Conservation (phyloP, 1,284 basidiomycete genomes). For the Pseudozyma thailandica region DNA sequence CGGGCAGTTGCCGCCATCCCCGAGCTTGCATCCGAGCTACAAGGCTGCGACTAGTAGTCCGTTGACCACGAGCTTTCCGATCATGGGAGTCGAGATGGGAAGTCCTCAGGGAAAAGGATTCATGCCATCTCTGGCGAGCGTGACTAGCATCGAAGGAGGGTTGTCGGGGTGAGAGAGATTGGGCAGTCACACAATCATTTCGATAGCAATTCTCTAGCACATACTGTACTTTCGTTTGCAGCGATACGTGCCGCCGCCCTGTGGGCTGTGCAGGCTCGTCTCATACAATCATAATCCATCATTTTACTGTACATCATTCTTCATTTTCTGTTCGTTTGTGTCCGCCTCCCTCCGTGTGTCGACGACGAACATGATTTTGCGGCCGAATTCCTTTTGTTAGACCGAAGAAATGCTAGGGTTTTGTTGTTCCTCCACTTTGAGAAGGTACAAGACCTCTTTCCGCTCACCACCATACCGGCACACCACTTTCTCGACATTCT, state of each 20-base stretch:
- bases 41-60: constrained; percentile 23
- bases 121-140: constrained; percentile 19
- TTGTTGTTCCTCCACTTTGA: too few relatives aligned
- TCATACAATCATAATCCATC: too few relatives aligned
- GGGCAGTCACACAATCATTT: neutral
- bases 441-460: too few relatives aligned
- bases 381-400: too few relatives aligned
- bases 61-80: constrained; percentile 21
- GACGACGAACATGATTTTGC: too few relatives aligned
- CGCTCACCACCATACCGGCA: neutral
- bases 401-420: too few relatives aligned
- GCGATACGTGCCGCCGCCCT: too few relatives aligned
- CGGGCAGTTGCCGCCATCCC: constrained; percentile 26
- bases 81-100: constrained; percentile 15
- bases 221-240: too few relatives aligned
- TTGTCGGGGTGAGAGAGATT: constrained; percentile 5
- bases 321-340: too few relatives aligned
- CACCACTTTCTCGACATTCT: neutral
- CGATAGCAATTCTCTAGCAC: neutral
- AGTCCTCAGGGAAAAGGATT: constrained; percentile 23
- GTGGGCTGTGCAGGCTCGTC: too few relatives aligned
- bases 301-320: too few relatives aligned
- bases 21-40: constrained; percentile 34
- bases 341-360: too few relatives aligned
- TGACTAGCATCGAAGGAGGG: constrained; percentile 24